Base-by-base conservation (phyloP, 495 filamentous ascomycete species). In the Acidiella bohemica region DNA sequence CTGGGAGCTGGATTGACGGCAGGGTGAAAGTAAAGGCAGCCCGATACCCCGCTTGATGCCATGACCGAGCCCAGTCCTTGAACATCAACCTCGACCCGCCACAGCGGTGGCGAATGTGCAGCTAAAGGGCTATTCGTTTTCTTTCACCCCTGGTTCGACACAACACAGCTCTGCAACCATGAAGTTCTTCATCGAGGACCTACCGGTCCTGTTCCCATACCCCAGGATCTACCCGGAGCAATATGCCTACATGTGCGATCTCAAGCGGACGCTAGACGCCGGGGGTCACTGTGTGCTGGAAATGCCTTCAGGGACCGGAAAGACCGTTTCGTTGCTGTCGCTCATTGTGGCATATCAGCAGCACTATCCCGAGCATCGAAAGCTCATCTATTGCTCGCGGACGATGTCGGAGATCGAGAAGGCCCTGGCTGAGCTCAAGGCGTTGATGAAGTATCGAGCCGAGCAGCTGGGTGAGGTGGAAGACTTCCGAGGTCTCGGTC, bases 291-390 rank as follows among this genome's bases (percentile, higher is more conserved):
- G 86, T 62, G 87, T 99, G n/a, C 66, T 99, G 55, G 90, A 99
- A 64, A 99, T 99, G 90, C 90, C 90, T 66, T 99, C 90, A 39
- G 90, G 90, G n/a, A 99, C 90, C 20, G 90, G 90, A 35, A 99
- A 99, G 67, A 99, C 90, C 0, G 81, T 99, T 16, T 93, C 90
- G 2, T 68, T 99, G 0, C 68, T 99, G 18, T 94, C 90, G 0
- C 69, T 99, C 49, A 99, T 99, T 49, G 76, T 99, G 33, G 86
- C 90, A 35, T 96, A 96, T 53, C 92, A 96, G 59, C 78, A 84
- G 56, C 78, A 85, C 54, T 86, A 84, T 44, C 80, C 84, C 4
- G 83, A 90, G 56, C 81, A 88, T 46, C 67, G 90, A 27, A 96
- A 96, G 60, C 73, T 99, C 36, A 95, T 99, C 25, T 99, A 99